A percentile compares a stretch with the other conserved stretches of the same genome.
Evolutionary conservation across 2,329 filamentous ascomycete species (phyloP).

Genomic region (Colletotrichum cereale): DNA sequence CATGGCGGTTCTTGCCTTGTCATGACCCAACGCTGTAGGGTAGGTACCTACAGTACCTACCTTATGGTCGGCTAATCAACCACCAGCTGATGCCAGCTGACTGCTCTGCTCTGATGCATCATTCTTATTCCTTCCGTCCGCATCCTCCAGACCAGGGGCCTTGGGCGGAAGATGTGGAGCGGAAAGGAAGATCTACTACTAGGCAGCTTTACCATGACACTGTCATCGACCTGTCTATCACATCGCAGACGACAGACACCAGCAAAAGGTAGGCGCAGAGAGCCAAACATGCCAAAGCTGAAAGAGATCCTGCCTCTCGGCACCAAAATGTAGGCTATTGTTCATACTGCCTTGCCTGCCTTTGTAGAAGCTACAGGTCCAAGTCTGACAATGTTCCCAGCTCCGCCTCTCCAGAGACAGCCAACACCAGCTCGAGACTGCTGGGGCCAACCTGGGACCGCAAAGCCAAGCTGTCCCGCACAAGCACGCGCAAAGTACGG

Average conservation of each 20-base stretch:
- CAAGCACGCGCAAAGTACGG: slow-evolving; percentile 40
- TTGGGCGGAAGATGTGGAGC: too few relatives aligned
- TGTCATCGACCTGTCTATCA: background rate
- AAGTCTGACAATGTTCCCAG: background rate
- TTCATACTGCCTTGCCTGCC: background rate
- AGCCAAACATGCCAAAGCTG: background rate
- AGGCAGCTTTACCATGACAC: background rate
- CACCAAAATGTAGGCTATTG: background rate
- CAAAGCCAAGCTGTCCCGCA: slow-evolving; percentile 36
- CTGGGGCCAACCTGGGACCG: background rate
- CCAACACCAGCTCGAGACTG: background rate
- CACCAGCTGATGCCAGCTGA: background rate
- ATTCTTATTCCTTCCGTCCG: background rate
- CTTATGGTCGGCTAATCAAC: background rate
- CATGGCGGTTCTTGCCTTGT: background rate
- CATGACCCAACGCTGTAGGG: too few relatives aligned
- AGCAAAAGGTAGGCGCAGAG: background rate
- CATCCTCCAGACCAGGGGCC: too few relatives aligned
- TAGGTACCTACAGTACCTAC: too few relatives aligned
- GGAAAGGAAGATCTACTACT: too few relatives aligned
- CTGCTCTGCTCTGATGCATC: background rate
- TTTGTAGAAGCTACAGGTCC: too few relatives aligned
- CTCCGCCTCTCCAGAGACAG: background rate
- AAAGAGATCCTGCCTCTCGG: background rate
- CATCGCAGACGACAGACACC: background rate